Percentiles rank a stretch among this genome's conserved stretches.
Evolutionary conservation across 1,284 basidiomycete species (phyloP).

Genomic region (Rhizopogon hawkerae): DNA sequence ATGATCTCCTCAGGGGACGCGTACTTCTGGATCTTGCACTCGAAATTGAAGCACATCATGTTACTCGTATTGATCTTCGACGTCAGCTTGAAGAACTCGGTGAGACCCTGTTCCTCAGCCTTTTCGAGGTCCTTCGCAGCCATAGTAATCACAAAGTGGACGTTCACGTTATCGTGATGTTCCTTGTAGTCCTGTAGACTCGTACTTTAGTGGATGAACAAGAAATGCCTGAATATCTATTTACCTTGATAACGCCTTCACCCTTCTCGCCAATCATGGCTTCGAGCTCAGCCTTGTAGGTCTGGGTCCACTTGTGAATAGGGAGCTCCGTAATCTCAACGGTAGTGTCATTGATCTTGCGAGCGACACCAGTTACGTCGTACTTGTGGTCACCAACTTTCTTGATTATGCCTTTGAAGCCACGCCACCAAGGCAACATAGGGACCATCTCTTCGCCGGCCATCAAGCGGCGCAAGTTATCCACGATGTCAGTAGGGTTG

Average conservation of each 20-base stretch:
- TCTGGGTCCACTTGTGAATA: slow-evolving; percentile 91
- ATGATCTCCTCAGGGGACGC: slow-evolving; percentile 85
- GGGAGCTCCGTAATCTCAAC: slow-evolving; percentile 96
- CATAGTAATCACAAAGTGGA: slow-evolving; percentile 88
- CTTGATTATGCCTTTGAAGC: slow-evolving; percentile 87
- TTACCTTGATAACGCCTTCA: slow-evolving; percentile 57
- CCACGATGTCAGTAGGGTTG: slow-evolving; percentile 88
- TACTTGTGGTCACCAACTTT: slow-evolving; percentile 78
- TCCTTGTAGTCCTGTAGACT: slow-evolving; percentile 82
- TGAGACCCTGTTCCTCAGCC: slow-evolving; percentile 81
- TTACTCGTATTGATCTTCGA: slow-evolving; percentile 83
- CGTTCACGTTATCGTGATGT: slow-evolving; percentile 87
- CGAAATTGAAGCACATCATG: slow-evolving; percentile 98
- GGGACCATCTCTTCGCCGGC: slow-evolving; percentile 73
- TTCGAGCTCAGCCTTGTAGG: slow-evolving; percentile 89
- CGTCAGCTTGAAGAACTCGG: slow-evolving; percentile 89
- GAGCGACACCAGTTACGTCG: slow-evolving; percentile 71
- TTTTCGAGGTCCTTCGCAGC: slow-evolving; percentile 74
- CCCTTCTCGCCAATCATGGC: slow-evolving; percentile 69
- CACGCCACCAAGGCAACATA: slow-evolving; percentile 97
- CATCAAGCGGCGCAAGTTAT: slow-evolving; percentile 85
- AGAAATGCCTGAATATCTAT: slow-evolving; percentile 9
- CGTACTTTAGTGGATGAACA: slow-evolving; percentile 2
- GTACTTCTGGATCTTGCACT: slow-evolving; percentile 96
- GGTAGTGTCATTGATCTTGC: slow-evolving; percentile 79